Evolutionary conservation across 805 yeast species (phyloP).

Genomic region (Zygoascus bituminiphila): DNA sequence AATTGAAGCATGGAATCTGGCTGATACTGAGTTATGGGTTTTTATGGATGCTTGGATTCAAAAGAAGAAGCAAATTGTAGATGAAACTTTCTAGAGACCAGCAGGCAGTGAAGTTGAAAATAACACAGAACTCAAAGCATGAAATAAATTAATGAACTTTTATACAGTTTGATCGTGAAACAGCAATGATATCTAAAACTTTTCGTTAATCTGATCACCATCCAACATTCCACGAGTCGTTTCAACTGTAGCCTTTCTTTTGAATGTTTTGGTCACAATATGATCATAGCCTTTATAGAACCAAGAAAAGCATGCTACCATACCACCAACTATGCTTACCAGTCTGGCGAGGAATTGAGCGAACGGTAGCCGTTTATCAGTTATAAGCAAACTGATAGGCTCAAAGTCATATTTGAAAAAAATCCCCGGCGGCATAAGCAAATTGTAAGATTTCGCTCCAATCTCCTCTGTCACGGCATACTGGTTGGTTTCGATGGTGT

Average conservation of each 20-base stretch:
- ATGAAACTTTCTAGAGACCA: neutral
- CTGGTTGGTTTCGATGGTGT: slow-evolving; percentile 71
- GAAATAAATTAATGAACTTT: neutral
- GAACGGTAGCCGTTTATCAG: slow-evolving; percentile 69
- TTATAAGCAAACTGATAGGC: slow-evolving; percentile 62
- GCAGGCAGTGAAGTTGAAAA: no score
- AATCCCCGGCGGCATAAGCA: slow-evolving; percentile 55
- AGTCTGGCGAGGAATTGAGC: slow-evolving; percentile 67
- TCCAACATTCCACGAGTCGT: neutral
- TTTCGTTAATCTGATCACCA: no score
- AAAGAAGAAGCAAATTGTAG: neutral
- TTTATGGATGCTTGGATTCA: slow-evolving; percentile 9
- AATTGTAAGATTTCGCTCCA: slow-evolving; percentile 18
- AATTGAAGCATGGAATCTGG: slow-evolving; percentile 17
- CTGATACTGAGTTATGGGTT: slow-evolving; percentile 19
- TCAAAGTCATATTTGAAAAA: slow-evolving; percentile 82
- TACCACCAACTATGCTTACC: slow-evolving; percentile 77
- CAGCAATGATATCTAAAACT: no score
- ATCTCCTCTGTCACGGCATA: slow-evolving; percentile 43
- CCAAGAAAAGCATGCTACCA: slow-evolving; percentile 64
- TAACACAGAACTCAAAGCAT: neutral
- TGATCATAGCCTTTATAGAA: slow-evolving; percentile 48
- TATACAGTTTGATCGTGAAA: no score
- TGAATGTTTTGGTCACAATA: neutral
- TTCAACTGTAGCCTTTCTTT: neutral